Conservation (phyloP, 2,329 filamentous ascomycete genomes). For the Phialemonium atrogriseum region DNA sequence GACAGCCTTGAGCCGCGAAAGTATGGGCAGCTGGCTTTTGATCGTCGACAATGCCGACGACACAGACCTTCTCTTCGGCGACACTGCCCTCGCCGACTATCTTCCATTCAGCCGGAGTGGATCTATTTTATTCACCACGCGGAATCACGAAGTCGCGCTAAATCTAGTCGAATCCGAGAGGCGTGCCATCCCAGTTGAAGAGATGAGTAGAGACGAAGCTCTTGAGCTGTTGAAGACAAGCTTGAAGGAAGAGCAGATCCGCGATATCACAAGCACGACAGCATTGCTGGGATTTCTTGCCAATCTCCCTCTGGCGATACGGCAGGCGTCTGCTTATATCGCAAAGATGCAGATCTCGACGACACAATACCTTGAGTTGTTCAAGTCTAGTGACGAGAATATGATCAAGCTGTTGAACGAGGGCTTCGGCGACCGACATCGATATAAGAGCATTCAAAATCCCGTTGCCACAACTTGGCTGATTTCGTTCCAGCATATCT, state of each 20-base stretch:
- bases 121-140: slow-evolving; percentile 22
- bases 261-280: slow-evolving; percentile 9
- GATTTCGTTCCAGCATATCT: slow-evolving; percentile 24
- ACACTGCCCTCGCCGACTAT: slow-evolving; percentile 13
- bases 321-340: slow-evolving; percentile 27
- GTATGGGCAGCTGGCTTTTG: slow-evolving; percentile 27
- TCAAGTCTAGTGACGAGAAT: slow-evolving; percentile 11
- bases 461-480: slow-evolving; percentile 23
- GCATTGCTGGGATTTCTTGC: slow-evolving; percentile 20
- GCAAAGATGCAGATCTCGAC: slow-evolving; percentile 15
- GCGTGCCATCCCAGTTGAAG: slow-evolving; percentile 13
- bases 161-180: slow-evolving; percentile 7
- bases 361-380: slow-evolving; percentile 17
- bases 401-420: slow-evolving; percentile 17
- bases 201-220: slow-evolving; percentile 15
- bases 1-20: slow-evolving; percentile 17
- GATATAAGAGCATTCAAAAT: slow-evolving; percentile 17
- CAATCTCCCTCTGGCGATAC: slow-evolving; percentile 25
- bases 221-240: slow-evolving; percentile 12
- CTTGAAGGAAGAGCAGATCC: slow-evolving; percentile 11
- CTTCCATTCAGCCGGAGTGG: slow-evolving; percentile 21
- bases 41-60: slow-evolving; percentile 39
- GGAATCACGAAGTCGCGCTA: slow-evolving; percentile 9
- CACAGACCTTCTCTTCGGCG: slow-evolving; percentile 17
- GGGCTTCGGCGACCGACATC: slow-evolving; percentile 19